Evolutionary conservation across 495 filamentous ascomycete genomes (phyloP).

Genomic region (Aspergillus panamensis): DNA sequence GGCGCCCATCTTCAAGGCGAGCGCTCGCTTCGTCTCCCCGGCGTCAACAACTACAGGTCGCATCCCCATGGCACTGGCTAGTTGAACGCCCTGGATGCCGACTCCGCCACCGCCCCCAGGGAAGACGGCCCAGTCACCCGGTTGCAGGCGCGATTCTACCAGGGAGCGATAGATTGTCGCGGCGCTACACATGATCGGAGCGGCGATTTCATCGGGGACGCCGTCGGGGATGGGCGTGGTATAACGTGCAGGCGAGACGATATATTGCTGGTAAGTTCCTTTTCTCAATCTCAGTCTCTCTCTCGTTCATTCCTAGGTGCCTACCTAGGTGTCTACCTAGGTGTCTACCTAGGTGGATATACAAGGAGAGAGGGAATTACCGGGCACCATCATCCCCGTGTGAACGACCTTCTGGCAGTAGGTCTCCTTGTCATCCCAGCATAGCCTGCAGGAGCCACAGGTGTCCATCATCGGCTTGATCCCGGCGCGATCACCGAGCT

Average conservation of each 20-base stretch:
- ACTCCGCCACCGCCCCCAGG: constrained; percentile 56
- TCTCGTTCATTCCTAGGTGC: background rate
- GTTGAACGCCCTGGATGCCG: constrained; percentile 59
- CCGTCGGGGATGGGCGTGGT: constrained; percentile 64
- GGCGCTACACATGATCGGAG: constrained; percentile 59
- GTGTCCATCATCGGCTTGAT: constrained; percentile 54
- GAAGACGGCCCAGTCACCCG: constrained; percentile 59
- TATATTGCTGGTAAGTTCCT: constrained; percentile 71
- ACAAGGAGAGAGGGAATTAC: constrained; percentile 13
- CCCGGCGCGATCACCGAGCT: constrained; percentile 57
- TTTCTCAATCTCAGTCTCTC: constrained; percentile 36
- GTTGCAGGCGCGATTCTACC: constrained; percentile 49
- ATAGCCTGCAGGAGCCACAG: constrained; percentile 49
- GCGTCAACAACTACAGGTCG: constrained; percentile 51
- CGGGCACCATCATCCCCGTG: constrained; percentile 35
- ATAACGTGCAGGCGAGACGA: constrained; percentile 58
- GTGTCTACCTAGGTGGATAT: background rate
- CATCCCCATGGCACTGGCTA: constrained; percentile 56
- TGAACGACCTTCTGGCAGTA: constrained; percentile 36
- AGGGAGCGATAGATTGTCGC: constrained; percentile 54
- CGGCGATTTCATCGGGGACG: constrained; percentile 55
- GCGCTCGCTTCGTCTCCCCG: constrained; percentile 37
- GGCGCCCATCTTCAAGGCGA: constrained; percentile 46
- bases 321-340: background rate
- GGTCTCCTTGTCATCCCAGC: constrained; percentile 43